Conservation (phyloP, 2,329 filamentous ascomycete genomes). For the Amauroascus niger region DNA sequence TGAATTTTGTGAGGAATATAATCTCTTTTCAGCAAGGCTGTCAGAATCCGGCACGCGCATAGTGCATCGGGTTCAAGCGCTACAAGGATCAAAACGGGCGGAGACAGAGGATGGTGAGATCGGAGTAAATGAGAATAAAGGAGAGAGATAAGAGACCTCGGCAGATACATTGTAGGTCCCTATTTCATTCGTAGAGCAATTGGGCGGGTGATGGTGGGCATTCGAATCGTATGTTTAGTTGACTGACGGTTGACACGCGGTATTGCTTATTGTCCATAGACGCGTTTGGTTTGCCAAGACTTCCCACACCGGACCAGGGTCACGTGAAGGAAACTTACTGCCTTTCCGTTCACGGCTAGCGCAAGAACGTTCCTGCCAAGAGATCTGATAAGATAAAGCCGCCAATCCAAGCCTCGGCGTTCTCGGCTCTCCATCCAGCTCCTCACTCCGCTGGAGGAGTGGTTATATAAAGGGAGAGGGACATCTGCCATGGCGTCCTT, state of each 20-base stretch:
- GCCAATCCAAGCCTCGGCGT: neutral
- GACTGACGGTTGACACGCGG: neutral
- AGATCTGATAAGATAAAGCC: conserved; percentile 2
- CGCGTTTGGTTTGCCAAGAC: conserved; percentile 8
- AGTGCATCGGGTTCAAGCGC: conserved; percentile 91
- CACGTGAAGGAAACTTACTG: neutral
- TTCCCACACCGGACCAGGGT: neutral
- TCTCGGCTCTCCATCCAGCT: neutral
- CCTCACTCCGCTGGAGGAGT: neutral
- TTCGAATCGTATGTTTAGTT: neutral
- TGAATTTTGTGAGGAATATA: conserved; percentile 97
- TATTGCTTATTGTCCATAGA: neutral
- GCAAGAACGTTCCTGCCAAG: neutral
- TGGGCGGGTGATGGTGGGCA: neutral
- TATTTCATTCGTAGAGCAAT: neutral
- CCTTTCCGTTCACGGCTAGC: neutral
- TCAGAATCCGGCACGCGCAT: conserved; percentile 89
- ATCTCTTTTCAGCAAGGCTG: conserved; percentile 87
- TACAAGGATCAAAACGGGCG: conserved; percentile 82
- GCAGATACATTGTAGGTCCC: conserved; percentile 69
- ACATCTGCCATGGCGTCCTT: neutral
- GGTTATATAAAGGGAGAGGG: neutral
- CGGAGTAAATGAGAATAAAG: conserved; percentile 83
- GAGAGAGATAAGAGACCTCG: conserved; percentile 76
- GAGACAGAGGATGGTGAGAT: conserved; percentile 78